Evolutionary conservation across 2,329 filamentous ascomycete species (phyloP).

Genomic region (Blastomyces percursus): DNA sequence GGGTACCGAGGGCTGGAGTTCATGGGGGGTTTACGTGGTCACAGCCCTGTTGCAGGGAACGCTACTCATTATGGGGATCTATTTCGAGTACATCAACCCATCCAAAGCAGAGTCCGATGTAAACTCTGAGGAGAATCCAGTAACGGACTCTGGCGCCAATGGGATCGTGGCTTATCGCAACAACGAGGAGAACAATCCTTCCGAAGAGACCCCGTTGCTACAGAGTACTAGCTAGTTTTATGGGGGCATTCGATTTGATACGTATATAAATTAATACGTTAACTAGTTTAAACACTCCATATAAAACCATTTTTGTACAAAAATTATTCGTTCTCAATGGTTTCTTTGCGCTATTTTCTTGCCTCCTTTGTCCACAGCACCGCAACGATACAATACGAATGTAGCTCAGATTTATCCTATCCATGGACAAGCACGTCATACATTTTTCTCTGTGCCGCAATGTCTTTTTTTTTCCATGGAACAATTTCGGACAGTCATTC

Average conservation of each 20-base stretch:
- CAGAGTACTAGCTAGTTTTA: slow-evolving; percentile 6
- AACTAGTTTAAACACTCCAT: background rate
- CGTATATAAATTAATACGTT: background rate
- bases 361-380: background rate
- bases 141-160: background rate
- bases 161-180: background rate
- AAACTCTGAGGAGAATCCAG: background rate
- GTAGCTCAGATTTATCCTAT: background rate
- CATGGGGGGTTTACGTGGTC: slow-evolving; percentile 83
- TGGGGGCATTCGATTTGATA: background rate
- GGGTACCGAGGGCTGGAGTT: slow-evolving; percentile 79
- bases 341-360: background rate
- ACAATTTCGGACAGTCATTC: background rate
- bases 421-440: background rate
- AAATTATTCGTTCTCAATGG: background rate
- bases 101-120: slow-evolving; percentile 34
- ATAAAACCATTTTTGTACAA: background rate
- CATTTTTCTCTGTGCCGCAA: background rate
- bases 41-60: slow-evolving; percentile 77
- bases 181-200: slow-evolving; percentile 9
- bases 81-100: slow-evolving; percentile 46
- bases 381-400: background rate
- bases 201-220: slow-evolving; percentile 18
- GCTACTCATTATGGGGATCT: slow-evolving; percentile 67
- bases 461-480: background rate